Conservation (phyloP, 73 alveolate genomes). For the Stentor coeruleus region DNA sequence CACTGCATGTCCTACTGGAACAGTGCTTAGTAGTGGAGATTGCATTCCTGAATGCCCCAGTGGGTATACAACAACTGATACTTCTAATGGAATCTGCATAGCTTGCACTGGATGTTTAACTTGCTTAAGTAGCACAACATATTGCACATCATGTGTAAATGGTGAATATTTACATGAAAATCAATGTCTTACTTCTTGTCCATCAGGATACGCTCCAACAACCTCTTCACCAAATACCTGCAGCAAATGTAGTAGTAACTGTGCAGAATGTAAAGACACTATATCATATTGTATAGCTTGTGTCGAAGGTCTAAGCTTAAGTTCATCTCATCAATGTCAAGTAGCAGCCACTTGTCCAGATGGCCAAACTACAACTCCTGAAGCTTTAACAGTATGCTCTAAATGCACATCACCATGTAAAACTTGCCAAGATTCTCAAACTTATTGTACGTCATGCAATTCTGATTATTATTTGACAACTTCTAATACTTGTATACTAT, state of each 20-base stretch:
- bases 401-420: background rate
- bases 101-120: background rate
- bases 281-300: background rate
- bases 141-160: background rate
- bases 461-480: background rate
- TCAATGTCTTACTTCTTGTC: background rate
- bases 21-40: background rate
- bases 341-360: slow-evolving; percentile 3
- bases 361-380: background rate
- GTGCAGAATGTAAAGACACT: background rate
- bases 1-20: slow-evolving; percentile 25
- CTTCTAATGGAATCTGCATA: background rate
- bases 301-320: background rate
- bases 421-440: background rate
- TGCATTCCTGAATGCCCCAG: background rate
- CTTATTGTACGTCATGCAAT: background rate
- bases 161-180: background rate
- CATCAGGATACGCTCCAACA: background rate
- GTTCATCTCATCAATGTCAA: background rate
- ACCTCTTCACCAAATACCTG: background rate
- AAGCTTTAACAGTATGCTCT: background rate
- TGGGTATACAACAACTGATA: slow-evolving; percentile 2
- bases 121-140: background rate
- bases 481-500: background rate
- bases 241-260: background rate